These are phyloP conservation scores for Platanus orientalis DNA, from an alignment of 164 flowering plant genomes.

Conservation along the genomic window DNA sequence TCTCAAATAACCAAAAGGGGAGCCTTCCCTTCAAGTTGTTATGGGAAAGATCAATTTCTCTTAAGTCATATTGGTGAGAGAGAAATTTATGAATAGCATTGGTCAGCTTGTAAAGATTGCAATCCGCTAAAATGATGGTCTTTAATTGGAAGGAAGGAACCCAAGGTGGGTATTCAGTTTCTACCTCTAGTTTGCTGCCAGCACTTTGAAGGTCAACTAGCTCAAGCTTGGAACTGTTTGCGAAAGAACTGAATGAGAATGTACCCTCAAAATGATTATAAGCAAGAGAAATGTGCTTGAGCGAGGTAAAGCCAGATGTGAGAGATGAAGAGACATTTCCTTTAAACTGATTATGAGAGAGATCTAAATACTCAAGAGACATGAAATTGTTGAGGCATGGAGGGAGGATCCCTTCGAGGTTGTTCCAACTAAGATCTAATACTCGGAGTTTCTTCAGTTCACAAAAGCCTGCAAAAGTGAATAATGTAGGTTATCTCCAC, in stretches of 20 bases:
- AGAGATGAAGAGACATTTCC: conserved; percentile 7
- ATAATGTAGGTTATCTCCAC: neutral
- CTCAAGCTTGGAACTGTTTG: conserved; percentile 6
- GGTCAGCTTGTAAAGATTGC: neutral
- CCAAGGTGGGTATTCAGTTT: conserved; percentile 6
- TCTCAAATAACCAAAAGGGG: conserved; percentile 3
- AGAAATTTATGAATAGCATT: neutral
- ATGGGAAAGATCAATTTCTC: conserved; percentile 2
- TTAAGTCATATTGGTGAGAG: conserved; percentile 1
- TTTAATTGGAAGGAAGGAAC: conserved; percentile 10
- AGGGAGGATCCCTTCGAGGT: conserved; percentile 5
- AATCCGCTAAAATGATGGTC: neutral
- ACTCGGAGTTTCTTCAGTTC: conserved; percentile 7
- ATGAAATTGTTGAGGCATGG: conserved; percentile 9
- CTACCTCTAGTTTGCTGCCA: neutral
- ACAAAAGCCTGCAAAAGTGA: conserved; percentile 7
- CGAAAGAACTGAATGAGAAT: neutral
- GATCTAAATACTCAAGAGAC: conserved; percentile 1
- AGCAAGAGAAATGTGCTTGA: neutral
- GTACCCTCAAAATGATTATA: conserved; percentile 3
- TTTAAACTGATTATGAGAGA: conserved; percentile 1
- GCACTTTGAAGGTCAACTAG: neutral
- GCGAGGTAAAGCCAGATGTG: neutral
- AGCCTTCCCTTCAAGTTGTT: conserved; percentile 3
- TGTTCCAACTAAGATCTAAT: neutral